Conservation (phyloP, 2,329 filamentous ascomycete species). For the Talaromyces sp. region DNA sequence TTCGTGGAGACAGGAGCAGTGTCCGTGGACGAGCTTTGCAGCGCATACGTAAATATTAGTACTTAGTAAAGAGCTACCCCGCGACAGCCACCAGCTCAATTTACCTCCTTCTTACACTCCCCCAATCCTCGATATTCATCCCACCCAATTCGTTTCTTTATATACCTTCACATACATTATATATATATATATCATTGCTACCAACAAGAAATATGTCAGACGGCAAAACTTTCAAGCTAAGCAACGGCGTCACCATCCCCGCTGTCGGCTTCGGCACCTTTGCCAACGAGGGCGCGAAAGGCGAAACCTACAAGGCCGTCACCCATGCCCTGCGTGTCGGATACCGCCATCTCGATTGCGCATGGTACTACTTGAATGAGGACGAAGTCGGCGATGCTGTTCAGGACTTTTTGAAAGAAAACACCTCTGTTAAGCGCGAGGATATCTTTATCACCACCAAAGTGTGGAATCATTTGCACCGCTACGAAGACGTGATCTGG, state of each 20-base stretch:
- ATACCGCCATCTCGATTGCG: constrained; percentile 56
- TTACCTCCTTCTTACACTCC: background rate
- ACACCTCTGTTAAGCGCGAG: constrained; percentile 45
- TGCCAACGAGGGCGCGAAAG: constrained; percentile 61
- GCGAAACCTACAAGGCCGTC: constrained; percentile 57
- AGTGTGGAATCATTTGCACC: constrained; percentile 53
- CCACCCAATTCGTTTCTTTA: background rate
- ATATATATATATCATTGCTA: background rate
- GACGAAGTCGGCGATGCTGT: constrained; percentile 52
- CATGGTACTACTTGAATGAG: constrained; percentile 56
- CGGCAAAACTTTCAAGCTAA: constrained; percentile 51
- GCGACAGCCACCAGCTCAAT: background rate
- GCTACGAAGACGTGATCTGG: constrained; percentile 46
- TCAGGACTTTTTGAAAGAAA: constrained; percentile 54
- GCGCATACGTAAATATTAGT: background rate
- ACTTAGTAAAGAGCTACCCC: background rate
- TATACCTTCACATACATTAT: background rate
- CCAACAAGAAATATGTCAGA: constrained; percentile 52
- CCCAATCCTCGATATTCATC: background rate
- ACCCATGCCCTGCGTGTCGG: constrained; percentile 50
- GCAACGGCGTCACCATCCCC: constrained; percentile 60
- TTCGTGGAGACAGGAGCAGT: background rate
- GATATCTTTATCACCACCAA: constrained; percentile 54
- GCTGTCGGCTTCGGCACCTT: constrained; percentile 65
- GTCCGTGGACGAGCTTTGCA: background rate